A percentile compares a stretch with the other conserved stretches of the same genome.
Evolutionary conservation across 2,329 filamentous ascomycete species (phyloP).

Genomic region (Dryadomyces quercus-mongolicae): DNA sequence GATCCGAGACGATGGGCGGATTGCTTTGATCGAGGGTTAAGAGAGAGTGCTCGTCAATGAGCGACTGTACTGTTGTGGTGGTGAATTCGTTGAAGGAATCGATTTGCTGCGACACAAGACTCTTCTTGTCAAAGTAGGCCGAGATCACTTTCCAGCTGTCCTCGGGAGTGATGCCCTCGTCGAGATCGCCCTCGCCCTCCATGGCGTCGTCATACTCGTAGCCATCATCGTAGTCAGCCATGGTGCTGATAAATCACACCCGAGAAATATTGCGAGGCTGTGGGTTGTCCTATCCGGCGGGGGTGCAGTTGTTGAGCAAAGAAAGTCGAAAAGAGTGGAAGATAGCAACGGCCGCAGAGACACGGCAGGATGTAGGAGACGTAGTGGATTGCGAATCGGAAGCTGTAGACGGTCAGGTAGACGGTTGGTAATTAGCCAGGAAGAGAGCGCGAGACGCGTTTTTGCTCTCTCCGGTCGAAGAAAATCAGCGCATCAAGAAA

Average conservation of each 20-base stretch:
- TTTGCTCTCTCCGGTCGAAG: constrained; percentile 6
- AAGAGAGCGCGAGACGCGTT: constrained; percentile 11
- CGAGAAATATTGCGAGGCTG: too few relatives aligned
- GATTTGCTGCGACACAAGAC: constrained; percentile 91
- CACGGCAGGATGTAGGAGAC: too few relatives aligned
- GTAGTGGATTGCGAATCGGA: not conserved
- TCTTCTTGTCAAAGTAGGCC: constrained; percentile 92
- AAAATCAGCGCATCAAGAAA: constrained; percentile 10
- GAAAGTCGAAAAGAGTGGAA: too few relatives aligned
- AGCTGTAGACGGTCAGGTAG: not conserved
- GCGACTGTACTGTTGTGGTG: constrained; percentile 82
- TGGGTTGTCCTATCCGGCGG: too few relatives aligned
- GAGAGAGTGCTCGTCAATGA: constrained; percentile 84
- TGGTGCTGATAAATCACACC: constrained; percentile 16
- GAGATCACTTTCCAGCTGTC: constrained; percentile 98
- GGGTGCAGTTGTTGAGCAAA: too few relatives aligned
- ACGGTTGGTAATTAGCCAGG: constrained; percentile 3
- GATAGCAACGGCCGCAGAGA: too few relatives aligned
- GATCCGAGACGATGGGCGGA: constrained; percentile 61
- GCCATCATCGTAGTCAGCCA: constrained; percentile 45
- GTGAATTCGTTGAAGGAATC: constrained; percentile 98
- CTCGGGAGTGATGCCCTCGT: constrained; percentile 76
- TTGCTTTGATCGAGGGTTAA: constrained; percentile 91
- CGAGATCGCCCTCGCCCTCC: constrained; percentile 58
- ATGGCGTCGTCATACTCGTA: constrained; percentile 31